Base-by-base conservation (phyloP, 1,139 yeast genomes). In the Citeromyces hawaiiensis region DNA sequence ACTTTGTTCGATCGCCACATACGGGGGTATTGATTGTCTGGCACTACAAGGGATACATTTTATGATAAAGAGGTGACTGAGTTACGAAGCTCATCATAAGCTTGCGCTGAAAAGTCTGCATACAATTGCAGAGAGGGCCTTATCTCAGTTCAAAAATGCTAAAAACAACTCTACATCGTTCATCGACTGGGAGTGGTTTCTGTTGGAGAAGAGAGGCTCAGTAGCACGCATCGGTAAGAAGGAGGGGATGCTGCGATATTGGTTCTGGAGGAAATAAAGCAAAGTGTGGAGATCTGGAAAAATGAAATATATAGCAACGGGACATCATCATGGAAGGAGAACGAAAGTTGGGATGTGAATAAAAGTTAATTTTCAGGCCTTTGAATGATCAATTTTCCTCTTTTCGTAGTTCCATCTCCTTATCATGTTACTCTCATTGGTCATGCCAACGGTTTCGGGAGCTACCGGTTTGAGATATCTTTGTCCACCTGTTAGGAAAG, bases 381-480 rank as follows among this genome's bases (percentile, higher is more conserved):
- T 56, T 23, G 58, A 47, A 47, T 58, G 52, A 35, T 70, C 72
- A 27, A 70, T 61, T 44, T 56, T 61, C 43, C 66, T 55, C 40
- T 56, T 59, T 29, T 59, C 64, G 45, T 72, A 63, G 50, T 74
- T 70, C 69, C 74, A 75, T 44, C 71, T 67, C 47, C 61, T 65
- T 41, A 65, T 56, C 30, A 57, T 55, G 38, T 55, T 55, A 42
- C 54, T 49, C 39, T 54, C 54, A n/a, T 44, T 41, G 32, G 46
- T 45, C 11, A 48, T 40, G 18, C 49, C 48, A 31, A 46, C 45
- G 19, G 51, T 43, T 45, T 61, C 64, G 2, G 66, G 60, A 36
- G 55, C 44, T 7, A 67, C 60, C 6, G 68, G 63, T 45, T 62
- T 66, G 43, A 68, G 49, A 50, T 52, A 73, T 42, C 48, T 54